Evolutionary conservation across 2,329 filamentous ascomycete species (phyloP), one percentile per base, ranked within the genome.

Genomic region (Colletotrichum tanaceti): DNA sequence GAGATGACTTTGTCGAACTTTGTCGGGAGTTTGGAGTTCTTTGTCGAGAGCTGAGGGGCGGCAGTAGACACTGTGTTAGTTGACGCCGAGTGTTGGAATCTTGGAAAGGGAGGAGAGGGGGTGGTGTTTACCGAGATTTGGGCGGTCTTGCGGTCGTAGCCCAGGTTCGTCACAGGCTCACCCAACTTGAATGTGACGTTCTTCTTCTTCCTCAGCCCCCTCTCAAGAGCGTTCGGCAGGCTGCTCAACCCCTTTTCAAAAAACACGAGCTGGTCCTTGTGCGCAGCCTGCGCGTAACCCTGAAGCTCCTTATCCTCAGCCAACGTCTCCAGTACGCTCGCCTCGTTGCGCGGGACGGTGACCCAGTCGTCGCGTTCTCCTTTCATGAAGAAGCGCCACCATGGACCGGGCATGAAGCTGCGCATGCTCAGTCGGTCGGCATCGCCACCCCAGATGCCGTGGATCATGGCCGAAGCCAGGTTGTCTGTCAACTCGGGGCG

Each of bases 401-500:
- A 79, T n/a, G 84, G 71, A 75, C 83, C 84, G 0, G 82, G 65
- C 32, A 79, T 72, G 11, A 90, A 82, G 58, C 88, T 89, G 73
- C 88, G 89, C 55, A 88, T 89, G 78, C 94, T 97, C 58, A 98
- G 83, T 75, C 91, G 86, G 77, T 92, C 89, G 55, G 97, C 88
- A 79, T 98, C 92, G 5, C 96, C 96, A 24, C 94, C 96, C 78
- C 97, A 97, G 67, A 98, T 93, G 49, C 96, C 96, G 78, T 98
- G 96, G 61, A 93, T 75, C 75, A 89, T 81, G 59, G 90, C 93
- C 5, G 93, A 97, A 7, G 89, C 79, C 20, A 97, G 62, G 73
- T 97, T 94, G 73, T 96, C 85, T 16, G 89, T 88, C 7, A 92
- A 71, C 41, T 82, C 77, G 24, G 84, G 81, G 50, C 85, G 83